These are phyloP conservation scores for Ceratocystis lukuohia DNA, from an alignment of 2,329 filamentous ascomycete species.

Conservation along the genomic window DNA sequence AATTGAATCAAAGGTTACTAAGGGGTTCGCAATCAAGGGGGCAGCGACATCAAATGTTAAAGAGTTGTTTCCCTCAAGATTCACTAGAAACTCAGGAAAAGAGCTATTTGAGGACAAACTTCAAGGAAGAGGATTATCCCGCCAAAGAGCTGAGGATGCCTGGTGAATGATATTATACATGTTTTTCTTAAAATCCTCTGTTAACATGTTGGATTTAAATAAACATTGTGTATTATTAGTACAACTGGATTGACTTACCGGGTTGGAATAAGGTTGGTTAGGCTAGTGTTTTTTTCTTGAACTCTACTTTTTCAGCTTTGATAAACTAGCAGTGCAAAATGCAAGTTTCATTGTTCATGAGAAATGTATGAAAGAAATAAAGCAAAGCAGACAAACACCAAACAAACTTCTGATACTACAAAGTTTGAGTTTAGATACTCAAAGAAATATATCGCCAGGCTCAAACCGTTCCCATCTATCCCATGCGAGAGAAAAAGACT, in stretches of 20 bases:
- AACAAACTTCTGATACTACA: slow-evolving; percentile 8
- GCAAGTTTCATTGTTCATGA: background rate
- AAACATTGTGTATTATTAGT: background rate
- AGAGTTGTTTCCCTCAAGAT: slow-evolving; percentile 19
- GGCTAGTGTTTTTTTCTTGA: no score
- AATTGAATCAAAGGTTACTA: background rate
- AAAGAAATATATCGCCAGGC: slow-evolving; percentile 85
- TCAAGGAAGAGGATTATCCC: slow-evolving; percentile 42
- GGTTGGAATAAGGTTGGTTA: no score
- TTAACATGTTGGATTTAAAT: background rate
- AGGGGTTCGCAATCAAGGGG: slow-evolving; percentile 17
- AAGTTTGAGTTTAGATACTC: slow-evolving; percentile 3
- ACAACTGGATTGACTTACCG: no score
- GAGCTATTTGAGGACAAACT: slow-evolving; percentile 53
- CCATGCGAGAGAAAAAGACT: slow-evolving; percentile 83
- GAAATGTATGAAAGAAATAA: background rate
- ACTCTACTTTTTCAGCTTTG: no score
- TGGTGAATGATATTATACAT: slow-evolving; percentile 26
- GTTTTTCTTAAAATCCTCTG: slow-evolving; percentile 34
- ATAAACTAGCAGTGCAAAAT: no score
- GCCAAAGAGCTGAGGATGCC: slow-evolving; percentile 59
- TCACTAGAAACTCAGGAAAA: slow-evolving; percentile 43
- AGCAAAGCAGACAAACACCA: background rate
- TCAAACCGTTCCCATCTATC: slow-evolving; percentile 70
- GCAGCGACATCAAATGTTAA: slow-evolving; percentile 10